Evolutionary conservation across 352 stramenopile genomes (phyloP), one percentile per base, ranked within the genome.

Genomic region (Globisporangium cylindrosporum): DNA sequence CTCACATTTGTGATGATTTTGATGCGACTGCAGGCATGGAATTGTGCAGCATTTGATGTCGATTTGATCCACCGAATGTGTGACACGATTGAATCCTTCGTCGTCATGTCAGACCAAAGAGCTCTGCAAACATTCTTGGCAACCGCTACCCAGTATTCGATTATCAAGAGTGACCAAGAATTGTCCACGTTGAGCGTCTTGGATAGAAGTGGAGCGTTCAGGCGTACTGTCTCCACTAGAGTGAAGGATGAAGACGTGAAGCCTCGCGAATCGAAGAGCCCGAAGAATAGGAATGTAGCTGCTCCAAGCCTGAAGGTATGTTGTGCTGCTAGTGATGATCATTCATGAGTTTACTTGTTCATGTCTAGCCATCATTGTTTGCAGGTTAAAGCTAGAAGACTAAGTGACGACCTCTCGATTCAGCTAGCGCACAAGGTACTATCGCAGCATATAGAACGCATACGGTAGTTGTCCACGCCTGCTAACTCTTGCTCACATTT

Each of bases 21-120:
- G 12, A 18, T 25, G 12, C 20, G 43, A 53, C 18, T 48, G 29
- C 48, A 88, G 80, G 80, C 80, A 27, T 94, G 86, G 86, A 94
- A 82, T 61, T 90, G 80, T 64, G 80, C 81, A 38, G 78, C 78
- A 18, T 74, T 92, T 20, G 75, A 75, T 27, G 61, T 49, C 24
- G 56, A 78, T n/a, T 75, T 82, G 57, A 78, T 94, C 61, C 61
- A 66, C 53, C 71, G 65, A 34, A 66, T 89, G 43, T 87, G 77
- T 70, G 65, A 74, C 49, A 64, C 80, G 6, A 51, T 90, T 29
- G 71, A 70, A 34, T 56, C 69, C 14, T 89, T 89, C 64, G 72
- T 66, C 22, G 48, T 82, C 20, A 34, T 77, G 22, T 76, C 72
- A 12, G 70, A 80, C 38, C 64, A 61, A 12, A 59, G 74, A 34